Conservation (phyloP, 1,284 basidiomycete species). For the Cystobasidiaceae sp. region DNA sequence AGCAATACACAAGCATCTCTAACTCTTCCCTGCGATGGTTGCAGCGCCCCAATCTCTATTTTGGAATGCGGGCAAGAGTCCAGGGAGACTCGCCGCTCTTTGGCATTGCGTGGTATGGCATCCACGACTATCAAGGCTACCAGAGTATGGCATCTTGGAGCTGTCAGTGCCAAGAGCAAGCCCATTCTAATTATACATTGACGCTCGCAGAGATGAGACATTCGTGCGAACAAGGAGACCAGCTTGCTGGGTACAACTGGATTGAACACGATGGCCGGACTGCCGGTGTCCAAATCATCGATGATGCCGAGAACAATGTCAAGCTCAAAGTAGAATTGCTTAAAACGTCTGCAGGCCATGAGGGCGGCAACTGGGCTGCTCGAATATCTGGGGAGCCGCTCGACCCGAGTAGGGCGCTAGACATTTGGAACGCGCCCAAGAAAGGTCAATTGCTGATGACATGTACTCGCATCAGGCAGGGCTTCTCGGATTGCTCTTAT, state of each 20-base stretch:
- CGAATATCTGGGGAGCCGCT: slow-evolving; percentile 78
- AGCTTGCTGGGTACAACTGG: slow-evolving; percentile 75
- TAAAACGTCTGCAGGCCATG: slow-evolving; percentile 68
- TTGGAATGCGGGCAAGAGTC: slow-evolving; percentile 71
- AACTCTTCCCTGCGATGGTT: slow-evolving; percentile 28
- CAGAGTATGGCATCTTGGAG: background rate
- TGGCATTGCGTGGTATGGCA: slow-evolving; percentile 86
- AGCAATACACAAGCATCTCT: slow-evolving; percentile 14
- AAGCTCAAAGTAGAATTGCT: slow-evolving; percentile 76
- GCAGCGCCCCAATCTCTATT: slow-evolving; percentile 82
- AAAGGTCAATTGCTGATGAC: background rate
- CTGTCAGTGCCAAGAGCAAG: background rate
- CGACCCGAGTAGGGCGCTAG: slow-evolving; percentile 54
- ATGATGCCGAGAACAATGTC: slow-evolving; percentile 76
- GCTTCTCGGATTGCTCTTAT: slow-evolving; percentile 66
- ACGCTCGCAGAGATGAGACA: slow-evolving; percentile 64
- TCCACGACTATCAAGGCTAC: slow-evolving; percentile 59
- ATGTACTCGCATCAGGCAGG: slow-evolving; percentile 43
- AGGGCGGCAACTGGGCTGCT: slow-evolving; percentile 84
- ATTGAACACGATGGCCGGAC: slow-evolving; percentile 77
- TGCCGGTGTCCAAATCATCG: slow-evolving; percentile 76
- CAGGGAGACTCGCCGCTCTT: slow-evolving; percentile 81
- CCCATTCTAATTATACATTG: background rate
- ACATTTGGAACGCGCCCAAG: background rate
- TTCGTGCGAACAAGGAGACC: slow-evolving; percentile 82